Evolutionary conservation across 345 rosid species (phyloP).

Genomic region (Camelina laxa): DNA sequence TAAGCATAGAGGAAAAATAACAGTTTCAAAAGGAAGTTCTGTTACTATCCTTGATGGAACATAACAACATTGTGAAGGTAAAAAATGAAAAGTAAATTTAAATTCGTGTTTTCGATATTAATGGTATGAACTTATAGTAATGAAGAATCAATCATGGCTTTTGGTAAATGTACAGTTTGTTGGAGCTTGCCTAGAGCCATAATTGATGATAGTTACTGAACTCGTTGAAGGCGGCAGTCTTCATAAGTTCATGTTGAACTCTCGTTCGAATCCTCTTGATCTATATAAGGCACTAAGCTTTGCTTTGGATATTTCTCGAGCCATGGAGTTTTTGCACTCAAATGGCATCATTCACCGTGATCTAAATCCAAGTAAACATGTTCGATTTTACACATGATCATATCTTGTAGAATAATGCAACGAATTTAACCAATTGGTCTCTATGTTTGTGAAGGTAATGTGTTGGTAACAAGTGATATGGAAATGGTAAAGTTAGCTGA

Average conservation of each 20-base stretch:
- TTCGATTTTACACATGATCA: not conserved
- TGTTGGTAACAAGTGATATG: constrained; percentile 56
- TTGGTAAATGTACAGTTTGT: too few species aligned
- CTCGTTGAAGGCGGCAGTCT: constrained; percentile 56
- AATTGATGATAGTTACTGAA: constrained; percentile 65
- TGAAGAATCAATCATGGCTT: too few species aligned
- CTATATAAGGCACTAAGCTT: constrained; percentile 47
- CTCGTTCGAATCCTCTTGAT: constrained; percentile 53
- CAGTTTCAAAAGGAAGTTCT: constrained; percentile 38
- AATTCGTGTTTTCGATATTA: not conserved
- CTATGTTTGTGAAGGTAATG: constrained; percentile 48
- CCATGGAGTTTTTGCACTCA: constrained; percentile 75
- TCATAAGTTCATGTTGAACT: constrained; percentile 51
- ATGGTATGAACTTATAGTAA: too few species aligned
- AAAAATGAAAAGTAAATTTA: not conserved
- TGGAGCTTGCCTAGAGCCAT: constrained; percentile 63
- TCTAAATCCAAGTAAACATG: constrained; percentile 62
- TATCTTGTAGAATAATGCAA: not conserved
- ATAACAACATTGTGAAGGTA: constrained; percentile 64
- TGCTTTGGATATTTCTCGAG: constrained; percentile 66
- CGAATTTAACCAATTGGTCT: not conserved
- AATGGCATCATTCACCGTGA: constrained; percentile 76
- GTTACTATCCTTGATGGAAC: constrained; percentile 53
- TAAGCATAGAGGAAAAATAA: constrained; percentile 44
- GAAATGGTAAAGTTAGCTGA: constrained; percentile 57